A percentile compares a stretch with the other conserved stretches of the same genome.
phyloP scores from a whole-genome alignment of 1,284 basidiomycete species.

The Pholiota adiposa region DNA sequence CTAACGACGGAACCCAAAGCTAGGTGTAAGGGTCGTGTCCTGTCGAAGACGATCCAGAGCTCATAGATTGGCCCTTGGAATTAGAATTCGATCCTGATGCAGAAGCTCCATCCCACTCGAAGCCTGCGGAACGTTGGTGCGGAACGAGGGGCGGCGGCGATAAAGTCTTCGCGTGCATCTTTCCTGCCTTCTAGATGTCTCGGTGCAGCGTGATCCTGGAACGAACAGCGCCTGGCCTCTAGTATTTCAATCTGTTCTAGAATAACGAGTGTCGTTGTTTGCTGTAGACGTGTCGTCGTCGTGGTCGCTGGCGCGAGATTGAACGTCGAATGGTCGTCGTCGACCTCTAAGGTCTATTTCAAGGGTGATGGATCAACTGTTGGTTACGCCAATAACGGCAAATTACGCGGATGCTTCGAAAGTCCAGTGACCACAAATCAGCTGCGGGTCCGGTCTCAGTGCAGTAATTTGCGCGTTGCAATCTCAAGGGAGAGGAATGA shows the following conservation, averaged over 20 bases:
- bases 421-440: background rate
- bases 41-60: background rate
- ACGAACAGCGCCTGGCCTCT: background rate
- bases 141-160: constrained; percentile 9
- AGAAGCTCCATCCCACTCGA: constrained; percentile 6
- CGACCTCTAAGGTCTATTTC: constrained; percentile 5
- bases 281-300: constrained; percentile 3
- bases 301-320: constrained; percentile 2
- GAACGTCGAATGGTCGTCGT: constrained; percentile 2
- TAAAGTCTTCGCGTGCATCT: constrained; percentile 5
- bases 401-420: background rate
- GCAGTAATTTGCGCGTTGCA: background rate
- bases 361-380: constrained; percentile 2
- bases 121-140: background rate
- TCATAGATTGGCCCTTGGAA: constrained; percentile 19
- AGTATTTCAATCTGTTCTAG: background rate
- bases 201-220: background rate
- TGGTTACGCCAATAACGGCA: constrained; percentile 2
- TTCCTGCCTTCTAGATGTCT: constrained; percentile 1
- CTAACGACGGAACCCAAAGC: constrained; percentile 19
- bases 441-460: background rate
- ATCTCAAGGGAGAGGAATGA: background rate
- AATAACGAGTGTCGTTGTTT: constrained; percentile 1
- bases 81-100: background rate
- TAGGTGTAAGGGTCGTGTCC: constrained; percentile 24